Conservation (phyloP, 441 rosid species). For the Capsella rubella region DNA sequence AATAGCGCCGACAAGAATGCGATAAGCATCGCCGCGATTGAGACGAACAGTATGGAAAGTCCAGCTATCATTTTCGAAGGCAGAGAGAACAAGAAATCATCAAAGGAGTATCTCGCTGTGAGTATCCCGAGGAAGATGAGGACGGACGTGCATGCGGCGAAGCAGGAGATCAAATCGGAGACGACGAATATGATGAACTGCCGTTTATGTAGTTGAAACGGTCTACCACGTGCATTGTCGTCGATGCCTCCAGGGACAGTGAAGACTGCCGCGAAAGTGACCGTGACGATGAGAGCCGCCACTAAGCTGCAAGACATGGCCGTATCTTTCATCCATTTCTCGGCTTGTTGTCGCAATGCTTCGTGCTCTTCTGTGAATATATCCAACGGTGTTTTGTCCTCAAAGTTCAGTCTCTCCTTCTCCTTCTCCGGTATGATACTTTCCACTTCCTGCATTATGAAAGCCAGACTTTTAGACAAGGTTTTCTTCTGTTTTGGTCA, state of each 20-base stretch:
- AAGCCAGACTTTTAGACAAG: neutral
- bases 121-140: conserved; percentile 55
- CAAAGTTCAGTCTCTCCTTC: conserved; percentile 41
- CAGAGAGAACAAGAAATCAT: conserved; percentile 46
- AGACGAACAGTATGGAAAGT: conserved; percentile 45
- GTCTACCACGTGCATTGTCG: conserved; percentile 19
- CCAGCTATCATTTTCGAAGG: conserved; percentile 49
- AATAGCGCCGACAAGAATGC: conserved; percentile 48
- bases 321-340: conserved; percentile 56
- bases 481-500: conserved; percentile 18
- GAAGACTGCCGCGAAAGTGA: conserved; percentile 49
- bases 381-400: conserved; percentile 42
- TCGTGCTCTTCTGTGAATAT: conserved; percentile 48
- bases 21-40: conserved; percentile 47
- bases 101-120: conserved; percentile 48
- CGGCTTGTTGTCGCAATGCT: conserved; percentile 41
- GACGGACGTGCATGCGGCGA: conserved; percentile 49
- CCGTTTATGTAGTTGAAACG: neutral
- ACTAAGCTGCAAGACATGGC: conserved; percentile 48
- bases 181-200: conserved; percentile 37
- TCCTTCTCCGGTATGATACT: conserved; percentile 38
- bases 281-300: conserved; percentile 50
- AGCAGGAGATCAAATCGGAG: conserved; percentile 48
- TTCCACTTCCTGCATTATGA: conserved; percentile 42
- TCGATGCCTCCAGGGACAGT: conserved; percentile 51